A percentile compares a stretch with the other conserved stretches of the same genome.
Conservation (phyloP, 106 monocot species). For the Agapanthus africanus region DNA sequence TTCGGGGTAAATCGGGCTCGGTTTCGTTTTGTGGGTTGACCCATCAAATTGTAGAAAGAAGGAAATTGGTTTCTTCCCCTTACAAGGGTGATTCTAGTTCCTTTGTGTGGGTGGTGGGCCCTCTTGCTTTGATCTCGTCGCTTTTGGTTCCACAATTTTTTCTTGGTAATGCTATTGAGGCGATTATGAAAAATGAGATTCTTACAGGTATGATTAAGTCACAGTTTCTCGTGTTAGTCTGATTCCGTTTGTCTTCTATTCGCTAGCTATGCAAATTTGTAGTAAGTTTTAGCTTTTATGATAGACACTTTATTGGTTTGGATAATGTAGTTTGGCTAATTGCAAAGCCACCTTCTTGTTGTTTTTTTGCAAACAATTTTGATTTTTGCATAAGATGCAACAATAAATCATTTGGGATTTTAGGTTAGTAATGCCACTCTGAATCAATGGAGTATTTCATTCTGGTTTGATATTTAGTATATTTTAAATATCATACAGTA, state of each 20-base stretch:
- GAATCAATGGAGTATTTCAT: no score
- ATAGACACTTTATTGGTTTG: not conserved
- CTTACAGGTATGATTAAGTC: conserved; percentile 33
- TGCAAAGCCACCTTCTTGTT: not conserved
- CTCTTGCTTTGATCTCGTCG: conserved; percentile 49
- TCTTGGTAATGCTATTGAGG: conserved; percentile 33
- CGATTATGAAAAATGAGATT: conserved; percentile 31
- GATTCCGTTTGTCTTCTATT: not conserved
- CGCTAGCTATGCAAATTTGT: not conserved
- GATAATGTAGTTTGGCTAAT: not conserved
- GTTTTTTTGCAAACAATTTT: not conserved
- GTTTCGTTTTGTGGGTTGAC: conserved; percentile 52
- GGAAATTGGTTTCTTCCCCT: conserved; percentile 48
- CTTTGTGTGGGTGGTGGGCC: conserved; percentile 42
- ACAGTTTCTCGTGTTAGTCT: not conserved
- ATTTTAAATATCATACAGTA: not conserved
- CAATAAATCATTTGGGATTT: no score
- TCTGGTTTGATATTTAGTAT: not conserved
- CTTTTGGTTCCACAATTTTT: conserved; percentile 57
- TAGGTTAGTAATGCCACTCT: no score
- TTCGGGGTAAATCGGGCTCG: conserved; percentile 41
- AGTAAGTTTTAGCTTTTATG: not conserved
- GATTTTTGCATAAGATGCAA: no score
- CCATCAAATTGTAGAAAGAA: conserved; percentile 32
- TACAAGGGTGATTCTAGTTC: conserved; percentile 46